phyloP scores from a whole-genome alignment of 1,139 yeast species.

The Scheffersomyces stambukii region DNA sequence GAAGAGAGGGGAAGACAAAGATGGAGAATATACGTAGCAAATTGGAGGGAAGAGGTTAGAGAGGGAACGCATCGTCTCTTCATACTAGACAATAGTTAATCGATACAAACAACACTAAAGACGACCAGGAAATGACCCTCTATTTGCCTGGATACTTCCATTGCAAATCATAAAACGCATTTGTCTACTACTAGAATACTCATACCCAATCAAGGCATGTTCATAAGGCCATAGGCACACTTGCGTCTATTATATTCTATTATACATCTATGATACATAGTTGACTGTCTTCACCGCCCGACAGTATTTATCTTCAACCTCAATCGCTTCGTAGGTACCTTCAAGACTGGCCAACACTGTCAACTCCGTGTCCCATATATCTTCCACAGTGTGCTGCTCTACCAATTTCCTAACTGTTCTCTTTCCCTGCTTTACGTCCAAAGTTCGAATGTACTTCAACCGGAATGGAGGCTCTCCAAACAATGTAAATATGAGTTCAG shows the following conservation, averaged over 20 bases:
- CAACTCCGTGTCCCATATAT: conserved; percentile 66
- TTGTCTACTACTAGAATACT: no score
- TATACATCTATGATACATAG: conserved; percentile 12
- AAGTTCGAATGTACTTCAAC: conserved; percentile 51
- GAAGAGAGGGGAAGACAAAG: no score
- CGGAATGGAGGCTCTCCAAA: conserved; percentile 72
- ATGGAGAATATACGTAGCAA: no score
- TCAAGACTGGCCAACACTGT: conserved; percentile 75
- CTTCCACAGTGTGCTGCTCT: conserved; percentile 72
- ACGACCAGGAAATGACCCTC: no score
- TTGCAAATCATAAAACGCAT: background rate
- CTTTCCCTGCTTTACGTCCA: conserved; percentile 23
- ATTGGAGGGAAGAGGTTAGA: no score
- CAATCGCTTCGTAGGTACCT: conserved; percentile 92
- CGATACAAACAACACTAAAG: no score
- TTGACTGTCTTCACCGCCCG: conserved; percentile 33
- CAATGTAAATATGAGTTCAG: conserved; percentile 64
- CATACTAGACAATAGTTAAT: no score
- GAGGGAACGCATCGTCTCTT: no score
- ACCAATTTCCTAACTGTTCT: conserved; percentile 39
- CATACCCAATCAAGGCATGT: no score
- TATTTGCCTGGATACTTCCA: no score
- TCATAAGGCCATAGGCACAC: no score
- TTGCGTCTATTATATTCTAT: background rate
- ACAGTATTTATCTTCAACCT: conserved; percentile 80